These are phyloP conservation scores for Nitzschia palea DNA, from an alignment of 108 stramenopile species.

Conservation along the genomic window DNA sequence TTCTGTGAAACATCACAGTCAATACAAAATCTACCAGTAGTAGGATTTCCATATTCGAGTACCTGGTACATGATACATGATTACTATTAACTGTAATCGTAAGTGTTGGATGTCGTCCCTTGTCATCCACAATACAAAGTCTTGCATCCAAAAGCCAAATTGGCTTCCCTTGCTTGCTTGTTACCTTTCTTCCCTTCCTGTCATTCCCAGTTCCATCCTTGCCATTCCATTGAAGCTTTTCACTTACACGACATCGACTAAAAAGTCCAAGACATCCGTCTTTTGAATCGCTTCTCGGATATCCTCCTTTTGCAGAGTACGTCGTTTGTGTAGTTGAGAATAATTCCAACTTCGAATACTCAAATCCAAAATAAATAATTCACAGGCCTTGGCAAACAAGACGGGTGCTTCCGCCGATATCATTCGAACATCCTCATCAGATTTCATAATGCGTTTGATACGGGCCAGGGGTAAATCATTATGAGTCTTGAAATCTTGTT, in stretches of 20 bases:
- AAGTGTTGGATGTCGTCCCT: no score
- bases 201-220: no score
- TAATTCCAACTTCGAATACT: slow-evolving; percentile 87
- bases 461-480: slow-evolving; percentile 93
- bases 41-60: no score
- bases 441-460: slow-evolving; percentile 99
- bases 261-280: slow-evolving; percentile 88
- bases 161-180: no score
- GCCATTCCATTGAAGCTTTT: no score
- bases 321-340: slow-evolving; percentile 75
- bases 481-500: slow-evolving; percentile 91
- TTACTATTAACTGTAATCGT: no score
- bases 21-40: no score
- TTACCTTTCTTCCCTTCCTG: no score
- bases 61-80: no score
- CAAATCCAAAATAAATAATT: slow-evolving; percentile 98
- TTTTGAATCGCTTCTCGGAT: slow-evolving; percentile 82
- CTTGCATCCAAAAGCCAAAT: no score
- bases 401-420: slow-evolving; percentile 98
- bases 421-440: slow-evolving; percentile 95
- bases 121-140: no score
- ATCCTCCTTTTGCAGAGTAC: slow-evolving; percentile 90
- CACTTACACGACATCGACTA: slow-evolving; percentile 88
- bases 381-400: slow-evolving; percentile 98
- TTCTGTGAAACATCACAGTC: no score